Evolutionary conservation across 2,329 filamentous ascomycete genomes (phyloP).

Genomic region (Neophaeococcomyces aloes): DNA sequence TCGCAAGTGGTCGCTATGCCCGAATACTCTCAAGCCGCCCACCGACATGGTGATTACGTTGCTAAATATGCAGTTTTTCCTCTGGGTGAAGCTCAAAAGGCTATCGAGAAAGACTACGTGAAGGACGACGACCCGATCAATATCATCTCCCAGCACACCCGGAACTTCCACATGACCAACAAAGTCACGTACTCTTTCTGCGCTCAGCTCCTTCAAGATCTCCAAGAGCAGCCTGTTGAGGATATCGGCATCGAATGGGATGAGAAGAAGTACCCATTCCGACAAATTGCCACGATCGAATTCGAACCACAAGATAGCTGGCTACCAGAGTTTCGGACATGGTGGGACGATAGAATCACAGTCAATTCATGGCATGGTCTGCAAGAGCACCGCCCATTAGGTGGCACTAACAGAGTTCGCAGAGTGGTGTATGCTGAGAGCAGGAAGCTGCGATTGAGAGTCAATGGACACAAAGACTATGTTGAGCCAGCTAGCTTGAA

Average conservation of each 20-base stretch:
- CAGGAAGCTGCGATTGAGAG: constrained; percentile 13
- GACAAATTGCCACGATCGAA: constrained; percentile 47
- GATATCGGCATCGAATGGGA: constrained; percentile 95
- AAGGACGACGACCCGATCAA: constrained; percentile 15
- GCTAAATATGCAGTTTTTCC: constrained; percentile 16
- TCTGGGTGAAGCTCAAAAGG: constrained; percentile 13
- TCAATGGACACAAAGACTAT: constrained; percentile 14
- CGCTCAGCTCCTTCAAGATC: constrained; percentile 22
- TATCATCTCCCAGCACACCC: constrained; percentile 13
- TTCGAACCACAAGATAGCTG: constrained; percentile 17
- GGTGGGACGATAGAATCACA: constrained; percentile 16
- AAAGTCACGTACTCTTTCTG: constrained; percentile 17
- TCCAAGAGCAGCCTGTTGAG: constrained; percentile 38
- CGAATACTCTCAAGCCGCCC: constrained; percentile 16
- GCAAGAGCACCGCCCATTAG: constrained; percentile 13
- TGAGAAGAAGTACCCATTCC: constrained; percentile 82
- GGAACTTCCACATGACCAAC: constrained; percentile 14
- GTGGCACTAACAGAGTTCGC: constrained; percentile 14
- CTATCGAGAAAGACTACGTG: constrained; percentile 10
- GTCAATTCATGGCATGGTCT: constrained; percentile 16
- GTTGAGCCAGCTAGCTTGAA: constrained; percentile 14
- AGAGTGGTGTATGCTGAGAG: constrained; percentile 17
- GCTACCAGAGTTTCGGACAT: constrained; percentile 13
- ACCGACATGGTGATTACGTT: constrained; percentile 16
- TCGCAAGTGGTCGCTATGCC: constrained; percentile 15